These are phyloP conservation scores for Geotrichum australiense DNA, from an alignment of 1,139 yeast genomes.

Conservation along the genomic window DNA sequence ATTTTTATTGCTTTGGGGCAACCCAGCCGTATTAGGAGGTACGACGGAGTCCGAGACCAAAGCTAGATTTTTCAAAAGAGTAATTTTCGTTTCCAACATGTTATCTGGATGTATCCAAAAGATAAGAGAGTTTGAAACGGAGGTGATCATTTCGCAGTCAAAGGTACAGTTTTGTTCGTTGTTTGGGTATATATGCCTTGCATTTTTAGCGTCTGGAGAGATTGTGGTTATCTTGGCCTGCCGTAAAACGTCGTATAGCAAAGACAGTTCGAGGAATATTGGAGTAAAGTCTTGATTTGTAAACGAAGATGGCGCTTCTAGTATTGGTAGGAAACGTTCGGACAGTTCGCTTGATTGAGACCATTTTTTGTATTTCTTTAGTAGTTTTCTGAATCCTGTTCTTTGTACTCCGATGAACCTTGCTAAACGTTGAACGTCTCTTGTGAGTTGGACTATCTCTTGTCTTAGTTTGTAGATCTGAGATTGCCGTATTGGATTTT, in stretches of 20 bases:
- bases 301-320: constrained; percentile 47
- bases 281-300: constrained; percentile 58
- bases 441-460: constrained; percentile 43
- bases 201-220: constrained; percentile 20
- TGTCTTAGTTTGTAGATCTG: constrained; percentile 30
- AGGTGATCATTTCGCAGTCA: constrained; percentile 35
- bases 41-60: constrained; percentile 22
- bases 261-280: constrained; percentile 55
- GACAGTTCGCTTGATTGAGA: constrained; percentile 35
- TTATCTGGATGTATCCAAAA: constrained; percentile 40
- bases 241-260: constrained; percentile 47
- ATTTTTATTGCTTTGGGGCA: too few species aligned
- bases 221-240: constrained; percentile 22
- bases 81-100: constrained; percentile 35
- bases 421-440: constrained; percentile 60
- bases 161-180: constrained; percentile 27
- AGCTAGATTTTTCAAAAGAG: constrained; percentile 33
- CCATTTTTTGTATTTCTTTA: constrained; percentile 73
- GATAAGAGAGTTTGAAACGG: constrained; percentile 29
- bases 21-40: too few species aligned
- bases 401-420: constrained; percentile 73
- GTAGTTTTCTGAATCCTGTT: constrained; percentile 71
- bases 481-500: constrained; percentile 24
- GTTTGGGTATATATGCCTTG: constrained; percentile 17
- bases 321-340: constrained; percentile 29